Conservation (phyloP, 129 eudicot species). For the Heracleum sosnowskyi region DNA sequence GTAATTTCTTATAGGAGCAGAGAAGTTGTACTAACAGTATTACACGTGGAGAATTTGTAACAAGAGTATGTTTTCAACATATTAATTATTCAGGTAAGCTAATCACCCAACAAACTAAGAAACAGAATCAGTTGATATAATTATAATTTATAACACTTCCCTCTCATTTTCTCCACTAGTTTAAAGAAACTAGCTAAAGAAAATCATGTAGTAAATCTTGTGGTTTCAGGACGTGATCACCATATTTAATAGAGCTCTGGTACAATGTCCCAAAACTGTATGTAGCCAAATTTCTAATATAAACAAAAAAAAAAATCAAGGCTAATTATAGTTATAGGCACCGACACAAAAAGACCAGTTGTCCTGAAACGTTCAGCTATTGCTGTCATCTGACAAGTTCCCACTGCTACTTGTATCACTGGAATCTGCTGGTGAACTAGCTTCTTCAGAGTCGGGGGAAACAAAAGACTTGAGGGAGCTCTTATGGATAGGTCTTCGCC, state of each 20-base stretch:
- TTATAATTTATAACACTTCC: not conserved
- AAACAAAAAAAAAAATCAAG: not conserved
- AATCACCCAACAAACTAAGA: not conserved
- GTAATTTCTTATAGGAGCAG: not conserved
- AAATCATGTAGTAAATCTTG: not conserved
- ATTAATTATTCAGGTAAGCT: not conserved
- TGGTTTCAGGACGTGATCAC: not conserved
- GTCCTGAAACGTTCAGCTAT: not conserved
- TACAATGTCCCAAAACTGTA: not conserved
- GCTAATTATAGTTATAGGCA: not conserved
- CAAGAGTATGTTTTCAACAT: not conserved
- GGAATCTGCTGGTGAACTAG: not conserved
- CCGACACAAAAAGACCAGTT: not conserved
- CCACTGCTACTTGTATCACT: not conserved
- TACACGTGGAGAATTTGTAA: not conserved
- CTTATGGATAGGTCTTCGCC: conserved; percentile 59
- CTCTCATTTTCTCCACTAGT: not conserved
- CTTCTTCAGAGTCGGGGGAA: conserved; percentile 31
- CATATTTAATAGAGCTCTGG: not conserved
- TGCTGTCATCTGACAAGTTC: not conserved
- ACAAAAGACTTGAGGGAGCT: conserved; percentile 23
- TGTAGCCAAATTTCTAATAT: not conserved
- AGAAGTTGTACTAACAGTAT: not conserved
- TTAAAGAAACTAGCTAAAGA: not conserved
- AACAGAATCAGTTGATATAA: not conserved